Percentiles rank a stretch among this genome's conserved stretches.
These are phyloP conservation scores for Colletotrichum costaricense DNA, from an alignment of 2,329 filamentous ascomycete species.

Conservation along the genomic window DNA sequence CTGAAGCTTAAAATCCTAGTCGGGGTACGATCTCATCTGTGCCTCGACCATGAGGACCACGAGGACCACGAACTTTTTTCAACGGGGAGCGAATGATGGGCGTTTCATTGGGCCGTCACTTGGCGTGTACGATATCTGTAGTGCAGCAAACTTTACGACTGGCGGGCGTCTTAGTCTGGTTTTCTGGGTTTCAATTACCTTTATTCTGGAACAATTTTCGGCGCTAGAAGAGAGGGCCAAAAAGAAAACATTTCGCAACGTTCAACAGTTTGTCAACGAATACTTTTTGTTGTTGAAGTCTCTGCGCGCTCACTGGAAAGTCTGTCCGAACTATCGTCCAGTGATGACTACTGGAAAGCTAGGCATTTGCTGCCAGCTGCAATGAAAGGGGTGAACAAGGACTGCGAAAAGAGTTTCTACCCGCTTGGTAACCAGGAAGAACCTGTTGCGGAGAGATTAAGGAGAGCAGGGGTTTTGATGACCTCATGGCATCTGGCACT, in stretches of 20 bases:
- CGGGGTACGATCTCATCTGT: neutral
- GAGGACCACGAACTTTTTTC: neutral
- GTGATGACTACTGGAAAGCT: neutral
- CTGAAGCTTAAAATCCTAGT: neutral
- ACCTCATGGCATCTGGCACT: conserved; percentile 29
- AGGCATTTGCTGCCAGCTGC: neutral
- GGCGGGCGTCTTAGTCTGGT: conserved; percentile 5
- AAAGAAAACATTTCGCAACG: neutral
- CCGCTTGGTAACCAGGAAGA: conserved; percentile 17
- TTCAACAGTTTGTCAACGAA: neutral
- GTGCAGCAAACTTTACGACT: neutral
- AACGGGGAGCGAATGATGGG: neutral
- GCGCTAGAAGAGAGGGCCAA: neutral
- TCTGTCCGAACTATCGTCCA: neutral
- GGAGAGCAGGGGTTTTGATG: conserved; percentile 26
- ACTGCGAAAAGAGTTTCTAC: conserved; percentile 7
- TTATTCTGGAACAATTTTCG: conserved; percentile 24
- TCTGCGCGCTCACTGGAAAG: neutral
- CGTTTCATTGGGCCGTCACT: neutral
- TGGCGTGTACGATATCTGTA: neutral
- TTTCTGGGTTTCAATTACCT: neutral
- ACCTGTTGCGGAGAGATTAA: conserved; percentile 33
- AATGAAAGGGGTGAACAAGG: neutral
- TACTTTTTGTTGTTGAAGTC: neutral
- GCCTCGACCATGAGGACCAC: neutral